Percentiles rank a stretch among this genome's conserved stretches.
Evolutionary conservation across 140 eudicot species (phyloP).

Genomic region (Oenanthe javanica): DNA sequence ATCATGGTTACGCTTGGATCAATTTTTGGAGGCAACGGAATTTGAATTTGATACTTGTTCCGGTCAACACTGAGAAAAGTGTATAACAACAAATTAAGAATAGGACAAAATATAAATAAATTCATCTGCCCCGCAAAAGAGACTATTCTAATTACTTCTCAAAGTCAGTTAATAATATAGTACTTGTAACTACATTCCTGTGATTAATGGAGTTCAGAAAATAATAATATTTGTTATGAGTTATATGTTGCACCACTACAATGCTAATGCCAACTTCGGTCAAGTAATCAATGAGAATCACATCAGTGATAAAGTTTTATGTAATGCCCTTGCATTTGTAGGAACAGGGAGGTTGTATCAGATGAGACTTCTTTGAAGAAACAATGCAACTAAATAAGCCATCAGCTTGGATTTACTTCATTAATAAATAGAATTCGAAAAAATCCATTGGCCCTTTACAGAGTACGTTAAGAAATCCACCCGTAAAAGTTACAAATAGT

Average conservation of each 20-base stretch:
- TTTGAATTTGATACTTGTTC: conserved; percentile 84
- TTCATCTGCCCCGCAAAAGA: background rate
- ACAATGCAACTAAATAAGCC: background rate
- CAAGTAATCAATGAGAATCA: background rate
- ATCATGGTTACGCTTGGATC: conserved; percentile 99
- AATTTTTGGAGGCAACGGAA: conserved; percentile 97
- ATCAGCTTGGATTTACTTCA: too few species aligned
- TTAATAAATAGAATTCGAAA: too few species aligned
- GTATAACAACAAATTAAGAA: background rate
- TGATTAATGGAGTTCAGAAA: background rate
- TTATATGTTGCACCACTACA: background rate
- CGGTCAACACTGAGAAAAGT: conserved; percentile 73
- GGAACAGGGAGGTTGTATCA: background rate
- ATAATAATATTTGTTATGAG: background rate
- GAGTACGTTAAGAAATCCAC: background rate
- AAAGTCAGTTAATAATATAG: background rate
- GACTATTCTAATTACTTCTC: background rate
- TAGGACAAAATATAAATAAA: background rate
- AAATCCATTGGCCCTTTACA: too few species aligned
- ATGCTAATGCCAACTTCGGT: background rate
- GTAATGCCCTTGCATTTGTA: background rate
- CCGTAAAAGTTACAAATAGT: background rate
- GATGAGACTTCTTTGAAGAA: background rate
- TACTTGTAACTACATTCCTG: background rate
- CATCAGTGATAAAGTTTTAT: background rate